Evolutionary conservation across 2,329 filamentous ascomycete species (phyloP).

Genomic region (Albifimbria verrucaria): DNA sequence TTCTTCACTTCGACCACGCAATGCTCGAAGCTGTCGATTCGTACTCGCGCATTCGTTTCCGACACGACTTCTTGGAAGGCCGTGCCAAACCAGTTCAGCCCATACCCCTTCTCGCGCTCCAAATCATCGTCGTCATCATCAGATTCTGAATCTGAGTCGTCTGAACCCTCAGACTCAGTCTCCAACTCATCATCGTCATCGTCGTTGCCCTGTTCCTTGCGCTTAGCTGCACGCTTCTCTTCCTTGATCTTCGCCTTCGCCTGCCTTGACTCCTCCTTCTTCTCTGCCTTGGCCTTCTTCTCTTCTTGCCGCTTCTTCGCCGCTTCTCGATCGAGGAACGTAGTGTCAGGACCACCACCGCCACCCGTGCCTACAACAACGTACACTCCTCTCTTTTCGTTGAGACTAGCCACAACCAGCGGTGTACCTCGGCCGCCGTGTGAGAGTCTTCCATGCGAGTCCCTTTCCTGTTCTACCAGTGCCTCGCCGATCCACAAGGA

Average conservation of each 20-base stretch:
- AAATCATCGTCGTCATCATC: slow-evolving; percentile 52
- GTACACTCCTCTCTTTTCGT: slow-evolving; percentile 84
- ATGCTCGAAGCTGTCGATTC: slow-evolving; percentile 96
- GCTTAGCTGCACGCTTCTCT: slow-evolving; percentile 60
- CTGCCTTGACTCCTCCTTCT: slow-evolving; percentile 54
- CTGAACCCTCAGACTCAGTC: slow-evolving; percentile 40
- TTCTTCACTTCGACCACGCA: slow-evolving; percentile 98
- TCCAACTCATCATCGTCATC: slow-evolving; percentile 46
- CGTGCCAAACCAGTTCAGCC: slow-evolving; percentile 86
- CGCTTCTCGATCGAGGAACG: slow-evolving; percentile 64
- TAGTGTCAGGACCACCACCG: slow-evolving; percentile 71
- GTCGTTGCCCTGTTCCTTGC: slow-evolving; percentile 37
- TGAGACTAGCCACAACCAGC: slow-evolving; percentile 83
- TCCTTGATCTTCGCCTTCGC: slow-evolving; percentile 57
- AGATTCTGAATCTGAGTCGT: slow-evolving; percentile 36
- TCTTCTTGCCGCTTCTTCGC: slow-evolving; percentile 61
- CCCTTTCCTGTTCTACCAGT: slow-evolving; percentile 82
- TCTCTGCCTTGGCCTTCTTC: slow-evolving; percentile 60
- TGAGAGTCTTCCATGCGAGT: slow-evolving; percentile 64
- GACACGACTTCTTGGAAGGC: slow-evolving; percentile 94
- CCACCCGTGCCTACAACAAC: slow-evolving; percentile 91
- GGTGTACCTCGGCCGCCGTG: slow-evolving; percentile 73
- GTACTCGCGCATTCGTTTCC: slow-evolving; percentile 83
- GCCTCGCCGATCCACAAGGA: slow-evolving; percentile 94
- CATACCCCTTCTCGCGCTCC: slow-evolving; percentile 60